Evolutionary conservation across 176 grass and related monocot genomes (phyloP).

Genomic region (Saccharum spontaneum): DNA sequence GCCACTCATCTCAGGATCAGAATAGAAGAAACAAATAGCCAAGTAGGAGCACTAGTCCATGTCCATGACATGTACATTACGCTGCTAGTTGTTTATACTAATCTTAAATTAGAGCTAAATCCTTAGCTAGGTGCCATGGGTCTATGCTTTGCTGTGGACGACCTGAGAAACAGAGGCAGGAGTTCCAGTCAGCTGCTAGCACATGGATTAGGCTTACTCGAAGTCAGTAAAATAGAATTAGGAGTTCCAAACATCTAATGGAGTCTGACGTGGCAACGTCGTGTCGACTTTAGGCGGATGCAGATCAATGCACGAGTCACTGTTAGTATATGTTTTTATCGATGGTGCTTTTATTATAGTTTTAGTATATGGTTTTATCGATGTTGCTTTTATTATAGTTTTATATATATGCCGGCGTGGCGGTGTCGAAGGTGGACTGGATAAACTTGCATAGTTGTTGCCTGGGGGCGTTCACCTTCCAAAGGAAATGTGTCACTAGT

Average conservation of each 20-base stretch:
- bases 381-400: not conserved
- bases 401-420: not conserved
- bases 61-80: slow-evolving; percentile 33
- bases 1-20: not conserved
- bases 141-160: not conserved
- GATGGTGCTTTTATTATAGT: not conserved
- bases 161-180: not conserved
- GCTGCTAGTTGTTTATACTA: not conserved
- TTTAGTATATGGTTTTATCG: too few species aligned
- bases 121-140: not conserved
- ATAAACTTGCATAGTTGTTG: slow-evolving; percentile 16
- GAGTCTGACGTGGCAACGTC: slow-evolving; percentile 25
- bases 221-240: not conserved
- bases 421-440: not conserved
- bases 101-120: not conserved
- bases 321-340: not conserved
- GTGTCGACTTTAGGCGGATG: not conserved
- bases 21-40: not conserved
- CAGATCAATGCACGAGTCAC: not conserved
- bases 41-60: not conserved
- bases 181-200: not conserved
- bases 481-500: not conserved
- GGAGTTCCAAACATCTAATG: not conserved
- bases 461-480: not conserved
- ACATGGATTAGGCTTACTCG: slow-evolving; percentile 20